These are phyloP conservation scores for Phaseolus coccineus DNA, from an alignment of 331 rosid genomes.

Conservation along the genomic window DNA sequence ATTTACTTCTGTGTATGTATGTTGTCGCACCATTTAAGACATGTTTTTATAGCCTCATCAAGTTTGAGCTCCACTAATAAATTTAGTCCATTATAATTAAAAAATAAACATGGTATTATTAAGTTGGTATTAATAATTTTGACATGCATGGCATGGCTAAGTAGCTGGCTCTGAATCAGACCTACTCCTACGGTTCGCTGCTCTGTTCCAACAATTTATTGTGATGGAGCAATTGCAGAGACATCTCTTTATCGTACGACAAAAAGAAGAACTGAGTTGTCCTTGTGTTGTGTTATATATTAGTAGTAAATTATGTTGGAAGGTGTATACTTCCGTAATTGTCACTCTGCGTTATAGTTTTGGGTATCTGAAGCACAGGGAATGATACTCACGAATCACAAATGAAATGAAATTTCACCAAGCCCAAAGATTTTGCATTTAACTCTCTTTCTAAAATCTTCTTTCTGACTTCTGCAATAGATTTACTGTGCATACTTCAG, in stretches of 20 bases:
- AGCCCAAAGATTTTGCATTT: not conserved
- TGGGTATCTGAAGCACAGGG: conserved; percentile 34
- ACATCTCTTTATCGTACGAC: conserved; percentile 61
- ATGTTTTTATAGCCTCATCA: no score
- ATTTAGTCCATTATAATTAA: no score
- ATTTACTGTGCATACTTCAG: not conserved
- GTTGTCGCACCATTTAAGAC: no score
- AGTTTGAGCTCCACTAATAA: no score
- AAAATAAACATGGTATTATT: no score
- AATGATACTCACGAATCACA: conserved; percentile 14
- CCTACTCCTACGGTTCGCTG: conserved; percentile 36
- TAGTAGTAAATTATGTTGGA: conserved; percentile 48
- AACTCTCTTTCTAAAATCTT: conserved; percentile 41
- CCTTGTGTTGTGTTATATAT: conserved; percentile 44
- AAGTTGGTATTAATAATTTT: no score
- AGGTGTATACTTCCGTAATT: conserved; percentile 47
- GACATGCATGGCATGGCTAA: conserved; percentile 39
- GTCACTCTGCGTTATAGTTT: conserved; percentile 9
- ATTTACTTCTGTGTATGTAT: not conserved
- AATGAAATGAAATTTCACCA: not conserved
- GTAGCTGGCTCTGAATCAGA: conserved; percentile 9
- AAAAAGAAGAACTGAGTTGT: conserved; percentile 51
- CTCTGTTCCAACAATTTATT: conserved; percentile 43
- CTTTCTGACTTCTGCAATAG: conserved; percentile 24
- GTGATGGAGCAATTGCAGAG: conserved; percentile 42